Conservation (phyloP, 2,329 filamentous ascomycete genomes). For the Clarireedia monteithiana region DNA sequence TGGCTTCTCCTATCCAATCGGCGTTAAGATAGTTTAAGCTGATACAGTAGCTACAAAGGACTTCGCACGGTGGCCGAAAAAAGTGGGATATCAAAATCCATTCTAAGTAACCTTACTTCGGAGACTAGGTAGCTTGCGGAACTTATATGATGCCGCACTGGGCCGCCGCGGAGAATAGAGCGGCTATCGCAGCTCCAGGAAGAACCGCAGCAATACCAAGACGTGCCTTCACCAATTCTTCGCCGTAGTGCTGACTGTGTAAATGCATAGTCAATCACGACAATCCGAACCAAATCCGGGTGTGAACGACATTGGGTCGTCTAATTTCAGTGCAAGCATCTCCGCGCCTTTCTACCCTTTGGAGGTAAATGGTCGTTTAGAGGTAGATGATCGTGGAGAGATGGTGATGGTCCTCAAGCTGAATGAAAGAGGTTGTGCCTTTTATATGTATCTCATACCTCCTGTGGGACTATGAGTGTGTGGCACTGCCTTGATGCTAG, state of each 20-base stretch:
- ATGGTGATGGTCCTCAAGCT: background rate
- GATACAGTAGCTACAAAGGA: background rate
- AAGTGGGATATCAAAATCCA: too few relatives aligned
- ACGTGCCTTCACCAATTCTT: background rate
- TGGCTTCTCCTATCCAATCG: background rate
- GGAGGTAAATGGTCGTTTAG: background rate
- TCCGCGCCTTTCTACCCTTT: background rate
- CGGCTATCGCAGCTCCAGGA: background rate
- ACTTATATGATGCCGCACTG: too few relatives aligned
- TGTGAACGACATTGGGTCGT: background rate
- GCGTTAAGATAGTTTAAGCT: background rate
- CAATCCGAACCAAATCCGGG: background rate
- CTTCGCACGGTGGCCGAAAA: background rate
- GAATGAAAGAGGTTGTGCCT: background rate
- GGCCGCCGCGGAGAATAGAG: too few relatives aligned
- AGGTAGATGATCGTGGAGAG: background rate
- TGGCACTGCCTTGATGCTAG: too few relatives aligned
- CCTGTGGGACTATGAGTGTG: too few relatives aligned
- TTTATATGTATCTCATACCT: too few relatives aligned
- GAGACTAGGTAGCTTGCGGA: too few relatives aligned
- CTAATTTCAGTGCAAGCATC: background rate
- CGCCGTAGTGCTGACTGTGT: conserved; percentile 1
- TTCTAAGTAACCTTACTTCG: background rate
- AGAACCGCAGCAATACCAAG: background rate
- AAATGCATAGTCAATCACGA: background rate